Conservation (phyloP, 441 rosid genomes). For the Pelargonium citronellum region DNA sequence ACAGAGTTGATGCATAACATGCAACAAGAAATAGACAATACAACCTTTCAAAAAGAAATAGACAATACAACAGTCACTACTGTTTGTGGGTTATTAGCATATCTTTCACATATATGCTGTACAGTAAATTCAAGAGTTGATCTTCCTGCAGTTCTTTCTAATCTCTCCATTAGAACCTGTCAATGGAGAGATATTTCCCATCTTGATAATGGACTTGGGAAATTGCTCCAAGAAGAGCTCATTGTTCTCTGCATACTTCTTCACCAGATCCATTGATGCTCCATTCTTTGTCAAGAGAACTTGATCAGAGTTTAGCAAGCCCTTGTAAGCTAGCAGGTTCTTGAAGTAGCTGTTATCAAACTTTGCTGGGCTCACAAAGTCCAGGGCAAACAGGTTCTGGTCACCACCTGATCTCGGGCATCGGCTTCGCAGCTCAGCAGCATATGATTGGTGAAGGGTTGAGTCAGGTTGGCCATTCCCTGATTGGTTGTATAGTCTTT, state of each 20-base stretch:
- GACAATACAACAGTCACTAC: too few species aligned
- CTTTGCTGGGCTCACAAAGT: background rate
- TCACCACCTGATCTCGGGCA: constrained; percentile 6
- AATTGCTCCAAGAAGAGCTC: constrained; percentile 2
- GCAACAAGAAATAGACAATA: background rate
- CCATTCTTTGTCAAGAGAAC: constrained; percentile 6
- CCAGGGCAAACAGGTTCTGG: constrained; percentile 4
- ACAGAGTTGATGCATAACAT: background rate
- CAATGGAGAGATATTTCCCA: constrained; percentile 19
- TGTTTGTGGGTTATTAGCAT: background rate
- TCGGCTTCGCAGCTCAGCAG: background rate
- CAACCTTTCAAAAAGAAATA: too few species aligned
- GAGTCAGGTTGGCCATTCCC: background rate
- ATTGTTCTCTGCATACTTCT: background rate
- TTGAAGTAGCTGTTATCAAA: constrained; percentile 3
- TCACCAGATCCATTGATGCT: background rate
- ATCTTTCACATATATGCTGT: too few species aligned
- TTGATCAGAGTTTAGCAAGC: constrained; percentile 4
- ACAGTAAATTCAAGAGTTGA: constrained; percentile 1
- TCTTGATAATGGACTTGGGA: constrained; percentile 6
- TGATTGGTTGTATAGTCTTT: background rate
- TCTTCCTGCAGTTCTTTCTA: constrained; percentile 17
- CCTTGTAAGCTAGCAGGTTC: constrained; percentile 3
- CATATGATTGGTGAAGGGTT: background rate
- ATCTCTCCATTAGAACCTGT: constrained; percentile 19